Percentiles rank a stretch among this genome's conserved stretches.
phyloP scores from a whole-genome alignment of 441 rosid species.

The Eruca vesicaria region DNA sequence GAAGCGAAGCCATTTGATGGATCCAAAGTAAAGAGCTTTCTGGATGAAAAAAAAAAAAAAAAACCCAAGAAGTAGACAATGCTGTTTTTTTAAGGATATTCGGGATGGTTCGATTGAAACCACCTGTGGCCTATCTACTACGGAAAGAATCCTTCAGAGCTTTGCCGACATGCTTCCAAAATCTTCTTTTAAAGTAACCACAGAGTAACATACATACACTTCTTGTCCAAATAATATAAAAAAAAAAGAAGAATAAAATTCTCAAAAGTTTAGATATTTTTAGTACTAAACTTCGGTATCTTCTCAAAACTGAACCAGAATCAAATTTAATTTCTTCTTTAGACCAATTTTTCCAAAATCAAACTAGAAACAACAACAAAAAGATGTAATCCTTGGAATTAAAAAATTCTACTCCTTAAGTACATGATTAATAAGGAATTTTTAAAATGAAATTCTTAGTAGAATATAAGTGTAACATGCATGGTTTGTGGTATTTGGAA shows the following conservation, averaged over 20 bases:
- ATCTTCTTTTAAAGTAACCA: conserved; percentile 3
- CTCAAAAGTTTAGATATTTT: background rate
- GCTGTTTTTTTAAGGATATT: background rate
- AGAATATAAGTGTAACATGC: no score
- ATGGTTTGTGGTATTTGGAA: no score
- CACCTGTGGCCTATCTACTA: conserved; percentile 39
- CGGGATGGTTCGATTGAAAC: conserved; percentile 12
- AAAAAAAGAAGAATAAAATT: background rate
- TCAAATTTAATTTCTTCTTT: background rate
- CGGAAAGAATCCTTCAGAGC: conserved; percentile 27
- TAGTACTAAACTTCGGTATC: background rate
- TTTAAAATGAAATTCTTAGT: no score
- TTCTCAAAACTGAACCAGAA: background rate
- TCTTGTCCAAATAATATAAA: background rate
- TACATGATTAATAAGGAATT: no score
- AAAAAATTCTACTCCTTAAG: no score
- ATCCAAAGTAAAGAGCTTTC: background rate
- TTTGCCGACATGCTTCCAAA: conserved; percentile 39
- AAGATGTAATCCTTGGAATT: background rate
- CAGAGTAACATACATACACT: background rate
- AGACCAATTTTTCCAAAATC: no score
- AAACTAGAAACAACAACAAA: background rate
- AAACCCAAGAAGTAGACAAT: background rate
- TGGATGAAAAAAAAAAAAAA: background rate
- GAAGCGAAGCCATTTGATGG: conserved; percentile 48